Conservation (phyloP, 306 rosid genomes). For the Delonix regia region DNA sequence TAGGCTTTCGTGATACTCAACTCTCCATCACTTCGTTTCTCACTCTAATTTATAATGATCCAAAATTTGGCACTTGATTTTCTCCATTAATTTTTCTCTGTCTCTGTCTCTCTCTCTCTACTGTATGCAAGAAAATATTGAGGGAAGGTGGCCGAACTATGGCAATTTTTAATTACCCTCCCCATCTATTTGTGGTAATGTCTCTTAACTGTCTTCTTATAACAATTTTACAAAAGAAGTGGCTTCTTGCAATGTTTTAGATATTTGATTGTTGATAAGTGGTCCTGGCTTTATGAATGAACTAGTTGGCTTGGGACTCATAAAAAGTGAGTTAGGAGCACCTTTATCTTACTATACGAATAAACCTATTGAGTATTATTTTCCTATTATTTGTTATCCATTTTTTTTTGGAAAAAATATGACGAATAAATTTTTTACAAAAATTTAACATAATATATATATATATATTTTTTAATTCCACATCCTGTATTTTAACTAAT, state of each 20-base stretch:
- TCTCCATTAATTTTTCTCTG: background rate
- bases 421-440: no score
- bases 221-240: background rate
- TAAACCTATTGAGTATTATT: no score
- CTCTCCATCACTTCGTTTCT: background rate
- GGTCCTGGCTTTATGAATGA: conserved; percentile 15
- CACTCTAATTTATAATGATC: background rate
- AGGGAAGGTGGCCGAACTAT: background rate
- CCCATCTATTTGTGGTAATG: background rate
- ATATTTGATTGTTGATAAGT: conserved; percentile 4
- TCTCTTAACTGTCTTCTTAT: background rate
- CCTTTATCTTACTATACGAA: background rate
- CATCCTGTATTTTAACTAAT: no score
- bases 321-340: conserved; percentile 37
- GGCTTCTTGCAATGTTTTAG: background rate
- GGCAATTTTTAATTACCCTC: conserved; percentile 16
- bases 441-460: no score
- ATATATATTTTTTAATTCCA: no score
- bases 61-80: background rate
- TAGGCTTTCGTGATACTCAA: conserved; percentile 6
- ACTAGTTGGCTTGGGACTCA: conserved; percentile 29
- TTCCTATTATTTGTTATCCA: no score
- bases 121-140: background rate
- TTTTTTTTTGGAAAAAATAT: no score
- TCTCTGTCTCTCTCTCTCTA: background rate